Evolutionary conservation across 306 rosid genomes (phyloP).

Genomic region (Sophora flavescens): DNA sequence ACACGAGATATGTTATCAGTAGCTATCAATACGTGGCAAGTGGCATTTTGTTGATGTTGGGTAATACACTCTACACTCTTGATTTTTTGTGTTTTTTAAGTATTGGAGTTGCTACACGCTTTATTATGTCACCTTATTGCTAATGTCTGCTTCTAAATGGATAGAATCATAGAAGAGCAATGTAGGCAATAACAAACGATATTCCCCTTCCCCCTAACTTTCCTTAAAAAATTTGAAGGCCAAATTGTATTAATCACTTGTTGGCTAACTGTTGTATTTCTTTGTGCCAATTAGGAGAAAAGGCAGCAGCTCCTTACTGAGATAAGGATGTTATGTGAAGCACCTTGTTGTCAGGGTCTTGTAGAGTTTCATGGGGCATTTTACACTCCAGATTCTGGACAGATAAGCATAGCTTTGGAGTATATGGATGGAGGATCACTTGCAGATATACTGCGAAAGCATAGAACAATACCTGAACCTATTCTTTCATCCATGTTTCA

Average conservation of each 20-base stretch:
- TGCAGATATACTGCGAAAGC: slow-evolving; percentile 77
- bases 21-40: slow-evolving; percentile 16
- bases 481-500: slow-evolving; percentile 90
- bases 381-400: slow-evolving; percentile 97
- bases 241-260: background rate
- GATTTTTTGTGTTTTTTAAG: slow-evolving; percentile 31
- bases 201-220: background rate
- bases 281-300: slow-evolving; percentile 74
- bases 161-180: background rate
- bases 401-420: slow-evolving; percentile 97
- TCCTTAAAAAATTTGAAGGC: background rate
- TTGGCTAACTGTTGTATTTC: slow-evolving; percentile 29
- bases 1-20: background rate
- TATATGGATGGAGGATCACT: slow-evolving; percentile 99
- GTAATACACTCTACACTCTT: background rate
- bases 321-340: slow-evolving; percentile 94
- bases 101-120: slow-evolving; percentile 27
- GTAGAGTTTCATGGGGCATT: slow-evolving; percentile 99
- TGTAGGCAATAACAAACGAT: slow-evolving; percentile 20
- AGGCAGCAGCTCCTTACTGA: slow-evolving; percentile 97
- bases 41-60: slow-evolving; percentile 27
- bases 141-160: slow-evolving; percentile 27
- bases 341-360: slow-evolving; percentile 92
- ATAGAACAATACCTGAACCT: slow-evolving; percentile 79
- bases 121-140: slow-evolving; percentile 11